A percentile compares a stretch with the other conserved stretches of the same genome.
Conservation (phyloP, 805 yeast species). For the Zygosaccharomyces bailii region DNA sequence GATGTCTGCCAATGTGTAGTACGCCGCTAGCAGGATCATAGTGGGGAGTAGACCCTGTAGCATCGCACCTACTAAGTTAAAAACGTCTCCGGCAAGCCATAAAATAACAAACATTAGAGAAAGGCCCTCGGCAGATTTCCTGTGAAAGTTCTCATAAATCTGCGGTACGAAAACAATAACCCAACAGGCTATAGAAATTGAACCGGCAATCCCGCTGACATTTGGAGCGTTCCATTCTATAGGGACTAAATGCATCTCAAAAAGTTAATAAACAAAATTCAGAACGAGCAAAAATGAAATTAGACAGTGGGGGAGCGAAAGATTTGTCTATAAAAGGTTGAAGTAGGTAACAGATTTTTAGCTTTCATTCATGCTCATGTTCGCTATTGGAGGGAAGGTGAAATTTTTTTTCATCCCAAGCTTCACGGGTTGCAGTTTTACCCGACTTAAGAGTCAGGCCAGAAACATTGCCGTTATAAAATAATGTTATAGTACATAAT, state of each 20-base stretch:
- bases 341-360: background rate
- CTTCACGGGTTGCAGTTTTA: background rate
- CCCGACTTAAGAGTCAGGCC: conserved; percentile 5
- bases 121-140: conserved; percentile 87
- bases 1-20: conserved; percentile 88
- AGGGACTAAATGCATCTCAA: conserved; percentile 38
- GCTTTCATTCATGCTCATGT: too few species aligned
- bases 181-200: conserved; percentile 96
- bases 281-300: background rate
- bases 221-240: conserved; percentile 63
- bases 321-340: background rate
- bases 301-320: background rate
- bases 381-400: background rate
- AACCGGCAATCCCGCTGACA: conserved; percentile 66
- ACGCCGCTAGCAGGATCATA: conserved; percentile 87
- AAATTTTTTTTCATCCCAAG: conserved; percentile 3
- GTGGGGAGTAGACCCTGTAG: conserved; percentile 90
- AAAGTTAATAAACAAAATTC: background rate
- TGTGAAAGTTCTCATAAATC: conserved; percentile 81
- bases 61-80: conserved; percentile 87
- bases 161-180: conserved; percentile 97
- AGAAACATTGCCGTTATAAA: background rate
- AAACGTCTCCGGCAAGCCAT: conserved; percentile 93
- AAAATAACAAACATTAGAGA: conserved; percentile 80
- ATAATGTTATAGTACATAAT: background rate